phyloP scores from a whole-genome alignment of 805 yeast genomes.

The Ogataea angusta region DNA sequence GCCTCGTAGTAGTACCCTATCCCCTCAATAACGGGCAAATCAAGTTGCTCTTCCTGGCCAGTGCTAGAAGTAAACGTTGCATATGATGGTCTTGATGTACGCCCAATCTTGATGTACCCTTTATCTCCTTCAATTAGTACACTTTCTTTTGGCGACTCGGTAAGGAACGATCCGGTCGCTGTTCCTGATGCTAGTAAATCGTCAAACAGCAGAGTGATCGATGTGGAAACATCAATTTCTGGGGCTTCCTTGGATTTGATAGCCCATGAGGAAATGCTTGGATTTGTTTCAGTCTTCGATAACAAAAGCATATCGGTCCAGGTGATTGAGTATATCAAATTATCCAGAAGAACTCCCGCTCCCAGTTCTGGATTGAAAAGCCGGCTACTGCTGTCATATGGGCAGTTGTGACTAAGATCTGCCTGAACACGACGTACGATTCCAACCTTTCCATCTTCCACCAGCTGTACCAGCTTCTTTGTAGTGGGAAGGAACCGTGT shows the following conservation, averaged over 20 bases:
- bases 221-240: slow-evolving; percentile 40
- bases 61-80: slow-evolving; percentile 8
- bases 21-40: slow-evolving; percentile 33
- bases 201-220: slow-evolving; percentile 35
- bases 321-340: slow-evolving; percentile 50
- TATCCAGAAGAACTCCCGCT: slow-evolving; percentile 57
- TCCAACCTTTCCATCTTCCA: slow-evolving; percentile 39
- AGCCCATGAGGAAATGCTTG: slow-evolving; percentile 28
- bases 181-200: slow-evolving; percentile 38
- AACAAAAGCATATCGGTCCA: slow-evolving; percentile 41
- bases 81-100: slow-evolving; percentile 21
- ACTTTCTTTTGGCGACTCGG: slow-evolving; percentile 5
- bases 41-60: slow-evolving; percentile 22
- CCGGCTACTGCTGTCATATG: slow-evolving; percentile 20
- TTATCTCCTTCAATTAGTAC: slow-evolving; percentile 22
- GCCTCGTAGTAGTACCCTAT: slow-evolving; percentile 55
- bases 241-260: slow-evolving; percentile 33
- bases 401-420: slow-evolving; percentile 33
- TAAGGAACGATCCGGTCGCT: slow-evolving; percentile 28
- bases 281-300: slow-evolving; percentile 26
- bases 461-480: slow-evolving; percentile 30
- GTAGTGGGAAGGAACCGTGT: slow-evolving; percentile 49
- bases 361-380: slow-evolving; percentile 44
- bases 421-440: slow-evolving; percentile 40
- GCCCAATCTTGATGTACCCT: slow-evolving; percentile 16